phyloP scores from a whole-genome alignment of 2,329 filamentous ascomycete genomes.

The Epichloe gansuensis region DNA sequence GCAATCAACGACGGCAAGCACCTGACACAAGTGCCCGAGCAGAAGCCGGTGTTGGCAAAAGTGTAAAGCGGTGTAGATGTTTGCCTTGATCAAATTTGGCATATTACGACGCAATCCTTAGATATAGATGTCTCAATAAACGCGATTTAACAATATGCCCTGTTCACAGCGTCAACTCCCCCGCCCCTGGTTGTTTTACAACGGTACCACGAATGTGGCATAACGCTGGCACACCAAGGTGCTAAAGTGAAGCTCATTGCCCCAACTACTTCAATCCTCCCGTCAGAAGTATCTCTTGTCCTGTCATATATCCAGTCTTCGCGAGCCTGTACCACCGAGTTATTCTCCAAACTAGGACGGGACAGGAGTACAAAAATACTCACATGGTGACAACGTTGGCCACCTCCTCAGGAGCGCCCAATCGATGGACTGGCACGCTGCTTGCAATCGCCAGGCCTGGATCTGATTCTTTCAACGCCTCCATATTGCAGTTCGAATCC shows the following conservation, averaged over 20 bases:
- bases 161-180: background rate
- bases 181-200: background rate
- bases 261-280: constrained; percentile 3
- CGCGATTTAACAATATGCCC: background rate
- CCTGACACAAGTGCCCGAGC: constrained; percentile 9
- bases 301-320: constrained; percentile 7
- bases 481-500: background rate
- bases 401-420: constrained; percentile 6
- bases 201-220: background rate
- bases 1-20: constrained; percentile 9
- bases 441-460: constrained; percentile 5
- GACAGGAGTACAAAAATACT: background rate
- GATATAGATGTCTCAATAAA: background rate
- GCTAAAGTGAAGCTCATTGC: background rate
- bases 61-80: background rate
- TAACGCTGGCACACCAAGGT: too few species aligned
- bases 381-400: constrained; percentile 7
- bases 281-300: constrained; percentile 5
- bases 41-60: constrained; percentile 2
- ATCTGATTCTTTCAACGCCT: constrained; percentile 2
- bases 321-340: constrained; percentile 2
- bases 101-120: background rate
- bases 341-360: background rate
- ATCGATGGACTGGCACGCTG: constrained; percentile 4
- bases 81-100: too few species aligned